A percentile compares a stretch with the other conserved stretches of the same genome.
Conservation (phyloP, 2,329 filamentous ascomycete species). For the Hymenoscyphus scutula region DNA sequence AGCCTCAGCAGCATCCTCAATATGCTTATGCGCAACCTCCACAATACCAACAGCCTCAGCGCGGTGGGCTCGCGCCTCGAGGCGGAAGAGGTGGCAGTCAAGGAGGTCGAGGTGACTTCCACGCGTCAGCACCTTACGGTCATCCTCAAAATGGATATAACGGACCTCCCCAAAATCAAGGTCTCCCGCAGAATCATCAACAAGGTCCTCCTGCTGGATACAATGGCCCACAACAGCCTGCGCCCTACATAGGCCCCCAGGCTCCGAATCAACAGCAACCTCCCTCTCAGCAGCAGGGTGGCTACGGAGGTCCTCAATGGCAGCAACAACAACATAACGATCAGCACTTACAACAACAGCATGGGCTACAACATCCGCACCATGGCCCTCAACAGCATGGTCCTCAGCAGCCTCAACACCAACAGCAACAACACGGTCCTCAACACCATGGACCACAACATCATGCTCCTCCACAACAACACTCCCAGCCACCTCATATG, state of each 20-base stretch:
- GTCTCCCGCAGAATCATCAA: conserved; percentile 18
- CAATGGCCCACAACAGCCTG: conserved; percentile 31
- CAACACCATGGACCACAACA: conserved; percentile 21
- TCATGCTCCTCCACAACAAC: conserved; percentile 28
- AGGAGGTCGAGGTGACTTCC: conserved; percentile 33
- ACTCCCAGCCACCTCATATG: conserved; percentile 36
- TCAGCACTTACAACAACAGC: conserved; percentile 15
- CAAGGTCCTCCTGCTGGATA: conserved; percentile 30
- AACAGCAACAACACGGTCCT: conserved; percentile 15
- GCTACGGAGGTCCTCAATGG: conserved; percentile 32
- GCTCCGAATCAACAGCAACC: conserved; percentile 29
- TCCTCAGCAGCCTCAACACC: conserved; percentile 29
- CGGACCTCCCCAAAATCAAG: conserved; percentile 21
- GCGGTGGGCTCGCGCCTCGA: conserved; percentile 34
- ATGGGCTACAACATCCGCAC: conserved; percentile 16
- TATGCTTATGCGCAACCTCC: conserved; percentile 14
- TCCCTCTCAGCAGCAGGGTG: conserved; percentile 17
- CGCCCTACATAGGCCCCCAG: conserved; percentile 37
- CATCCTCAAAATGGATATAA: conserved; percentile 31
- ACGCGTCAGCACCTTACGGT: conserved; percentile 29
- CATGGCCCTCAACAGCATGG: conserved; percentile 19
- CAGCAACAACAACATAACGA: conserved; percentile 29
- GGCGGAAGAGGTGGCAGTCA: conserved; percentile 34
- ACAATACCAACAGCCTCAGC: conserved; percentile 29
- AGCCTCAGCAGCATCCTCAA: conserved; percentile 25